Evolutionary conservation across 306 rosid genomes (phyloP).

Genomic region (Acacia confusa): DNA sequence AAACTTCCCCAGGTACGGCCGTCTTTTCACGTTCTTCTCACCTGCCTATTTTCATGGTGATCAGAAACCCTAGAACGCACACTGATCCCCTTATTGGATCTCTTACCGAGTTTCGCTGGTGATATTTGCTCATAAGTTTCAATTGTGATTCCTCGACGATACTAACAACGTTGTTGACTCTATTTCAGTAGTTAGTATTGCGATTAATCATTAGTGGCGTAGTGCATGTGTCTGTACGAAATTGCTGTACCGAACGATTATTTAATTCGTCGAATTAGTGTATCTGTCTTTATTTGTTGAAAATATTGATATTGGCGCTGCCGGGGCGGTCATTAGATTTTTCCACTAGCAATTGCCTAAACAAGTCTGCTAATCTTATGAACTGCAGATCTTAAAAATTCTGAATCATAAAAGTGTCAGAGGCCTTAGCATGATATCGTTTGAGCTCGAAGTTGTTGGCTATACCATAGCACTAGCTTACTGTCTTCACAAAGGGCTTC

Average conservation of each 20-base stretch:
- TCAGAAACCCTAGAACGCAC: not conserved
- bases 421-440: constrained; percentile 81
- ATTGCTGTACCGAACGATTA: not conserved
- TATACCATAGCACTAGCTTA: constrained; percentile 88
- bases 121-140: not conserved
- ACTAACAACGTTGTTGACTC: not conserved
- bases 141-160: not conserved
- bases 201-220: not conserved
- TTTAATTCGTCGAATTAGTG: not conserved
- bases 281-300: not conserved
- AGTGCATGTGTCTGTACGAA: not conserved
- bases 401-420: constrained; percentile 70
- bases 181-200: not conserved
- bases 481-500: constrained; percentile 89
- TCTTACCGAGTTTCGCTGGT: not conserved
- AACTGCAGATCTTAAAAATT: constrained; percentile 72
- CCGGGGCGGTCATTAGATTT: not conserved
- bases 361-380: constrained; percentile 20
- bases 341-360: not conserved
- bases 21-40: not conserved
- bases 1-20: constrained; percentile 85
- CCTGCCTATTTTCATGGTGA: not conserved
- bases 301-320: not conserved
- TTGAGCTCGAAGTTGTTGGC: constrained; percentile 88
- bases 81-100: not conserved